phyloP scores from a whole-genome alignment of 2,329 filamentous ascomycete species.

The Ophiostoma ulmi region DNA sequence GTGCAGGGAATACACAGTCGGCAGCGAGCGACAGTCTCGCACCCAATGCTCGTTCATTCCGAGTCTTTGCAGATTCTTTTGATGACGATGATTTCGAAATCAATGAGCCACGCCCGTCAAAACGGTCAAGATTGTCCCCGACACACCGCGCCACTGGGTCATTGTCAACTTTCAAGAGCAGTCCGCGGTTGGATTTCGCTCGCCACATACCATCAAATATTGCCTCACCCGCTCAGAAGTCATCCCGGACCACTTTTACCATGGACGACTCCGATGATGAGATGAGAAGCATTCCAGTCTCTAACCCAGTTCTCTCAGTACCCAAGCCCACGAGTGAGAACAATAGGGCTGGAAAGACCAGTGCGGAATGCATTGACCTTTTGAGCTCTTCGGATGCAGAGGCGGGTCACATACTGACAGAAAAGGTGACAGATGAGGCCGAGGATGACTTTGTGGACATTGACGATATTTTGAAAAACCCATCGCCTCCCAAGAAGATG shows the following conservation, averaged over 20 bases:
- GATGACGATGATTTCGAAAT: background rate
- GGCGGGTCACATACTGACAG: background rate
- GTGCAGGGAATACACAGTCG: background rate
- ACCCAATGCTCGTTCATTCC: background rate
- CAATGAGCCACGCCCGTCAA: background rate
- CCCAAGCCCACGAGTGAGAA: background rate
- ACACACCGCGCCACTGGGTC: background rate
- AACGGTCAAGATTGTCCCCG: slow-evolving; percentile 16
- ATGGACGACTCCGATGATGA: background rate
- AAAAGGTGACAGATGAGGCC: background rate
- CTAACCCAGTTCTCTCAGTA: background rate
- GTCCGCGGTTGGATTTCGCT: background rate
- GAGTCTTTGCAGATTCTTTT: background rate
- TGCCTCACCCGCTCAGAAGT: background rate
- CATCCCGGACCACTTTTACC: background rate
- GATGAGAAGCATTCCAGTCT: too few species aligned
- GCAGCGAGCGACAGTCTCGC: background rate
- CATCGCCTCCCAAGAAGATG: background rate
- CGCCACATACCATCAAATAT: background rate
- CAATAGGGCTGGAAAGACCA: background rate
- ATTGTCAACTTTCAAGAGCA: background rate
- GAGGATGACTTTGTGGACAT: slow-evolving; percentile 18
- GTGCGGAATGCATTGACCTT: slow-evolving; percentile 22
- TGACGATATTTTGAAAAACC: slow-evolving; percentile 15
- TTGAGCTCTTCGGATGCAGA: slow-evolving; percentile 24